Percentiles rank a stretch among this genome's conserved stretches.
Evolutionary conservation across 306 rosid species (phyloP).

Genomic region (Psophocarpus tetragonolobus): DNA sequence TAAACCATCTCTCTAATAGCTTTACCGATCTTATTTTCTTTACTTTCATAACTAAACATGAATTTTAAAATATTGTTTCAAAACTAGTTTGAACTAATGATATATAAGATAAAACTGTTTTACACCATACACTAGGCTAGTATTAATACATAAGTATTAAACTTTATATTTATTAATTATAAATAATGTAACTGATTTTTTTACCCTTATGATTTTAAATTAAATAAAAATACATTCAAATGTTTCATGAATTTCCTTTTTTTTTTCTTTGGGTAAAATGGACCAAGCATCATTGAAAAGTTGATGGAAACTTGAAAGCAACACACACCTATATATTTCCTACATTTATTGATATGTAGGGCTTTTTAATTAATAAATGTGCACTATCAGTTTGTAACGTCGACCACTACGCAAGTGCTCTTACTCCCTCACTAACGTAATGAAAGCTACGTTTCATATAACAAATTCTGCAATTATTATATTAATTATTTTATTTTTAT

Average conservation of each 20-base stretch:
- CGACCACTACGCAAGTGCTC: background rate
- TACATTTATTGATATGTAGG: background rate
- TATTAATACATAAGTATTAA: no score
- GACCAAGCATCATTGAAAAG: background rate
- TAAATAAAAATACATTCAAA: background rate
- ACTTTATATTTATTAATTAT: background rate
- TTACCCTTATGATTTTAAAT: background rate
- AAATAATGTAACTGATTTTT: background rate
- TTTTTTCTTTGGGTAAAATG: background rate
- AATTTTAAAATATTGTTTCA: no score
- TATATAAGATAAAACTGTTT: no score
- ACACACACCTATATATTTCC: background rate
- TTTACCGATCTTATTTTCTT: no score
- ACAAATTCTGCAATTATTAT: background rate
- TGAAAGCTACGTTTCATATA: background rate
- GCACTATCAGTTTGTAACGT: background rate
- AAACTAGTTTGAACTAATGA: no score
- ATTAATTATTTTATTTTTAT: no score
- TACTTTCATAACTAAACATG: no score
- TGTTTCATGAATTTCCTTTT: background rate
- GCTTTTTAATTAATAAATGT: background rate
- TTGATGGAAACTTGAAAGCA: background rate
- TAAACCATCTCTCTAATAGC: no score
- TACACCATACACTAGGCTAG: no score
- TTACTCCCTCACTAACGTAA: background rate